Evolutionary conservation across 495 filamentous ascomycete species (phyloP), one percentile per base, ranked within the genome.

Genomic region (Xylaria intraflava): DNA sequence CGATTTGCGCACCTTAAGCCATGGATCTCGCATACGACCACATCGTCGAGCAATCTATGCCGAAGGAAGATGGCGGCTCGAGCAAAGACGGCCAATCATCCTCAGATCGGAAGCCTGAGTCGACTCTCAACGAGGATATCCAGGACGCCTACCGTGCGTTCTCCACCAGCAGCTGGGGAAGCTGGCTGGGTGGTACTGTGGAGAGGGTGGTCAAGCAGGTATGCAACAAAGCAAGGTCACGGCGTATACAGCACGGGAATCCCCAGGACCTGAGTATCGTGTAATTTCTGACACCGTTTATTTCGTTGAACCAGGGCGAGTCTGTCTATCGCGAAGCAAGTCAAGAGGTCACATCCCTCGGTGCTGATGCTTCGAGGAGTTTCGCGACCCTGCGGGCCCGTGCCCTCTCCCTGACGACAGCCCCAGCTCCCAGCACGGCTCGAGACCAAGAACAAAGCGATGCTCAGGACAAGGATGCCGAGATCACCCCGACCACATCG

Each of bases 21-120:
- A 98, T 98, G 93, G 93, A 98, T 79, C 70, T 95, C 61, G 90
- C 93, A 35, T 98, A 97, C 78, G 93, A 98, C 65, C 90, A 95
- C 68, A 94, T 98, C 61, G 86, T 89, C 64, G 90, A 95, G 73
- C 86, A 91, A 65, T 77, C 80, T 49, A 74, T 89, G 57, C 75
- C 79, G 20, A 81, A 87, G 38, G 78, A 86, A 24, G 64, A 70
- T 40, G 16, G 17, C 16, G 10, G 2, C 31, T 75, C 72, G 44
- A 77, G 72, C 48, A 62, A 70, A 45, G 64, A 69, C 38, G 61
- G 49, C 5, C 50, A 60, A 23, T 59, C 61, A n/a, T 59, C 61
- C 6, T 57, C 63, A 11, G 39, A 48, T 0, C 72, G 80, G 59
- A 72, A 80, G 49, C 65, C 68, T 52, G 75, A 72, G 61, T 59